Conservation (phyloP, 257 asterid species). For the Ilex asprella region DNA sequence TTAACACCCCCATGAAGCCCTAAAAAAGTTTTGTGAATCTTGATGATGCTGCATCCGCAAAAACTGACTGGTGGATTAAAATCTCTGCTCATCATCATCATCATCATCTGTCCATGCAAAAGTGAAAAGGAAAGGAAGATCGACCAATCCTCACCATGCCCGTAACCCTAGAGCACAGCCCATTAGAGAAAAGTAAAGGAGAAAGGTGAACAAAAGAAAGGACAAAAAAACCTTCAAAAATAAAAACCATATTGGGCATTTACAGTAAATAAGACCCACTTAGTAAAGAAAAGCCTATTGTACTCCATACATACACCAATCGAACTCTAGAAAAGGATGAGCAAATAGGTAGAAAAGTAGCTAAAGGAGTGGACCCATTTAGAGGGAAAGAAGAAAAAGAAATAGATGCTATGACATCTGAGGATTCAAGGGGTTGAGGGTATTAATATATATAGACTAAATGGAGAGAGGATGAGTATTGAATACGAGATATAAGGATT, state of each 20-base stretch:
- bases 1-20: slow-evolving; percentile 5
- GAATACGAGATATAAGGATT: slow-evolving; percentile 10
- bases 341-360: too few species aligned
- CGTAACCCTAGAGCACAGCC: too few species aligned
- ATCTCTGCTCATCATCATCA: neutral
- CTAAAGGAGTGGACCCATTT: neutral
- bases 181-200: too few species aligned
- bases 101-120: neutral
- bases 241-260: too few species aligned
- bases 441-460: slow-evolving; percentile 10
- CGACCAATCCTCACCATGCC: too few species aligned
- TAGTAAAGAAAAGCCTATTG: too few species aligned
- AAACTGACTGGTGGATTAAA: slow-evolving; percentile 16
- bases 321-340: too few species aligned
- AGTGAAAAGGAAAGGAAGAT: neutral
- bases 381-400: neutral
- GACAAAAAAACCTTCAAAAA: too few species aligned
- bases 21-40: slow-evolving; percentile 22
- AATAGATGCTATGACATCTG: neutral
- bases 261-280: too few species aligned
- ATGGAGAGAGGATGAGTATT: slow-evolving; percentile 3
- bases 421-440: neutral
- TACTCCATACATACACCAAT: too few species aligned
- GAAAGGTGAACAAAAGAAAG: too few species aligned
- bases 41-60: slow-evolving; percentile 35